These are phyloP conservation scores for Leishmania major DNA, from an alignment of 208 protist species.

Conservation along the genomic window DNA sequence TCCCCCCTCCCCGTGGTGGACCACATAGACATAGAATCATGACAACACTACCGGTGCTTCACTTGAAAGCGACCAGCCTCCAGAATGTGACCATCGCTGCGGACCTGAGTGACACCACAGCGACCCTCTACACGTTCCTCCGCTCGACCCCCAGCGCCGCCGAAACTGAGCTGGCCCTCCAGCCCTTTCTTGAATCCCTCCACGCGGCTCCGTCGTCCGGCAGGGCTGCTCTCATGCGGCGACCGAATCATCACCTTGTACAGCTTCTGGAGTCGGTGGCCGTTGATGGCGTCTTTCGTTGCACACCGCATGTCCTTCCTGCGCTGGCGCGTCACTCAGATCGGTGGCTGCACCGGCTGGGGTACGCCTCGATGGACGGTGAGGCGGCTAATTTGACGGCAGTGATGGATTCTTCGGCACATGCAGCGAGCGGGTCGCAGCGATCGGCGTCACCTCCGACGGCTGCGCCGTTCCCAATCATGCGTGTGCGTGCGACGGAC, in stretches of 20 bases:
- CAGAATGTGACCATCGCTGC: constrained; percentile 49
- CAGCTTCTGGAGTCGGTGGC: constrained; percentile 49
- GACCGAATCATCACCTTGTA: constrained; percentile 39
- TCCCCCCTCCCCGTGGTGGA: neutral
- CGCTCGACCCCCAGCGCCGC: constrained; percentile 54
- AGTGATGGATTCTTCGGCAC: neutral
- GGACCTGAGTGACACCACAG: constrained; percentile 56
- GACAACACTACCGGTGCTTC: constrained; percentile 72
- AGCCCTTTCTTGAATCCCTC: constrained; percentile 47
- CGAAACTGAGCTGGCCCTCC: constrained; percentile 55
- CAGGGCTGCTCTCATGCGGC: constrained; percentile 13
- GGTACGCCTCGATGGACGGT: constrained; percentile 2
- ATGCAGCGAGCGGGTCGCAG: neutral
- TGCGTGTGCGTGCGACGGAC: constrained; percentile 12
- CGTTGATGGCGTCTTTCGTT: constrained; percentile 45
- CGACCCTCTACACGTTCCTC: constrained; percentile 82
- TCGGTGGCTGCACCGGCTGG: constrained; percentile 16
- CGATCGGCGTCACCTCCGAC: neutral
- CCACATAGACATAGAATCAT: constrained; percentile 4
- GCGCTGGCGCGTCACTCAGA: constrained; percentile 27
- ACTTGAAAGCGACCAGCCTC: constrained; percentile 43
- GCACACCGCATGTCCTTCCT: constrained; percentile 50
- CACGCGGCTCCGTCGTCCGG: constrained; percentile 30
- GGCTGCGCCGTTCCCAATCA: neutral
- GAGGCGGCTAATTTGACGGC: neutral